Conservation (phyloP, 768 basidiomycete genomes). For the Tulasnella sp. region DNA sequence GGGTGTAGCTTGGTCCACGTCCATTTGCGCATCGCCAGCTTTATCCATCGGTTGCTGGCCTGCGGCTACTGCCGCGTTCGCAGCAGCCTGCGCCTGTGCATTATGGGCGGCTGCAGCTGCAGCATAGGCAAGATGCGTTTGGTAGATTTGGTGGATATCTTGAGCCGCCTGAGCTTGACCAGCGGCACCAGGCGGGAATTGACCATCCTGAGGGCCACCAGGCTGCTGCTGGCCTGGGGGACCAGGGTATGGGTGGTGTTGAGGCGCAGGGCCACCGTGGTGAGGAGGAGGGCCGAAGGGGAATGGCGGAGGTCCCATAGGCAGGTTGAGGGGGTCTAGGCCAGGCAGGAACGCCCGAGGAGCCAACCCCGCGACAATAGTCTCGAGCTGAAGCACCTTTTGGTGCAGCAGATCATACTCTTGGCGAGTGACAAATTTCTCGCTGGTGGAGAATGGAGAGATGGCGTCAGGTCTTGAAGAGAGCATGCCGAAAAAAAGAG, state of each 20-base stretch:
- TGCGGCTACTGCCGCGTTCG: not conserved
- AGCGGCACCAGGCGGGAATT: conserved; percentile 15
- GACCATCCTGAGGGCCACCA: conserved; percentile 16
- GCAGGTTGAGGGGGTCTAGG: conserved; percentile 22
- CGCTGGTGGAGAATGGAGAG: conserved; percentile 44
- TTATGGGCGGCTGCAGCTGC: not conserved
- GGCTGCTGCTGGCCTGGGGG: conserved; percentile 7
- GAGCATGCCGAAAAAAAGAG: conserved; percentile 16
- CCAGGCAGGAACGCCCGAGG: conserved; percentile 31
- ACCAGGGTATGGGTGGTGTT: conserved; percentile 25
- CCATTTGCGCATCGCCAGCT: conserved; percentile 1
- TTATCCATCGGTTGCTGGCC: not conserved
- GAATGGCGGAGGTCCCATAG: conserved; percentile 20
- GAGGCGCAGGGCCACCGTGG: conserved; percentile 18
- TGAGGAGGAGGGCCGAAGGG: conserved; percentile 20
- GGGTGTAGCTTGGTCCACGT: not conserved
- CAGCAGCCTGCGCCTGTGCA: not conserved
- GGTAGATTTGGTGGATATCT: conserved; percentile 21
- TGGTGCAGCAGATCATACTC: conserved; percentile 74
- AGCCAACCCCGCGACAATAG: conserved; percentile 47
- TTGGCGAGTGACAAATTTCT: conserved; percentile 73
- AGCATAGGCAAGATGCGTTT: conserved; percentile 12
- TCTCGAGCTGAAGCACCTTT: conserved; percentile 60
- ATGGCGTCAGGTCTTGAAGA: conserved; percentile 9
- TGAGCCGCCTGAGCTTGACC: conserved; percentile 5